Base-by-base conservation (phyloP, 495 filamentous ascomycete species). In the Hypomontagnella monticulosa region DNA sequence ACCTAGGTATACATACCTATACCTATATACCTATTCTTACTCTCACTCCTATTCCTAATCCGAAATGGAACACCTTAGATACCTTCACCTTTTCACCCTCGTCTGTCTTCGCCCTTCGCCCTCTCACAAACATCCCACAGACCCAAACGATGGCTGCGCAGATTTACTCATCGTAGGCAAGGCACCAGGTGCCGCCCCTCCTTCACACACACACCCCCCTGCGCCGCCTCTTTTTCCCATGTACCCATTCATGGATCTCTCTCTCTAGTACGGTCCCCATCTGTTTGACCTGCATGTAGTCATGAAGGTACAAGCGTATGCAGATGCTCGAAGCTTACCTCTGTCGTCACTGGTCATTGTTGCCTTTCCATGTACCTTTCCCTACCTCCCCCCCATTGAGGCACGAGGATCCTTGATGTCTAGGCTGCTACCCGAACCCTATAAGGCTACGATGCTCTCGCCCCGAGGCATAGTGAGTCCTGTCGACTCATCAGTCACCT, bases 391-490 rank as follows among this genome's bases (percentile, higher is more conserved):
- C 58, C 51, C 55, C 50, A 12, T 33, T 30, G 40, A 59, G 60
- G 60, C 60, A 64, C 60, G 60, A 60, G 66, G 47, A 63, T n/a
- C n/a, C 60, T 55, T 69, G 54, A 36, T 66, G 23, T 27, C 23
- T 61, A 72, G 71, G 71, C 71, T 74, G 60, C 71, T 63, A 66
- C n/a, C n/a, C n/a, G 55, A 55, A n/a, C n/a, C 62, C 74, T 76
- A 74, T 76, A 76, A 76, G 74, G 74, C 74, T 74, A 61, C 72
- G 72, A 74, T 74, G 66, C 63, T 65, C 70, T 64, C 68, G 71
- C 63, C 66, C 66, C 67, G 54, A 66, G 47, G 62, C 11, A 50
- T 61, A 56, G 63, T 62, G 54, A 66, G 61, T 69, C 52, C 69
- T 69, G 64, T 71, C 71, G 71, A 74, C 69, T 74, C 71, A 74